Conservation (phyloP, 495 filamentous ascomycete genomes). For the Tirmania nivea region DNA sequence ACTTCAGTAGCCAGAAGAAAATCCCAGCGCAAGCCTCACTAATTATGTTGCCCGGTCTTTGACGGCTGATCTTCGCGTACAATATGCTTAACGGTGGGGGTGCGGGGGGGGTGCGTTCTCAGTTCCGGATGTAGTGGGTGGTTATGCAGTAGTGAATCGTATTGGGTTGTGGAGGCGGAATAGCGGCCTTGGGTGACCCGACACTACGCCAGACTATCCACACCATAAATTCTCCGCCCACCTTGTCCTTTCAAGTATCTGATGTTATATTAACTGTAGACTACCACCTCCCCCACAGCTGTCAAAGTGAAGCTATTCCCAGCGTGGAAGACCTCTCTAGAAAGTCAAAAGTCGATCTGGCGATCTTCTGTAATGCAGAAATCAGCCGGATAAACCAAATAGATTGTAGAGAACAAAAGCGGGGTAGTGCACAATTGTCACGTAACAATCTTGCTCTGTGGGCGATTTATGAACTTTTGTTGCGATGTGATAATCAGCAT, state of each 20-base stretch:
- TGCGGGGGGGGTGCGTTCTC: background rate
- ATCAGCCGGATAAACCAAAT: background rate
- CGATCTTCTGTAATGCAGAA: background rate
- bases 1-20: background rate
- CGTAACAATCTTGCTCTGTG: too few species aligned
- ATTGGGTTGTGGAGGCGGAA: background rate
- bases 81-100: background rate
- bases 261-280: background rate
- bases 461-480: too few species aligned
- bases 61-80: background rate
- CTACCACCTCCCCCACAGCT: background rate
- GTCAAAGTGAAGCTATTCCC: background rate
- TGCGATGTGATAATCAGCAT: background rate
- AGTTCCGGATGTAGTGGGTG: background rate
- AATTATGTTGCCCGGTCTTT: background rate
- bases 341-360: background rate
- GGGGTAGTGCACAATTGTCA: background rate
- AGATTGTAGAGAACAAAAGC: background rate
- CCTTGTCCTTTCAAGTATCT: background rate
- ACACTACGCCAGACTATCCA: background rate
- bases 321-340: background rate
- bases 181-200: background rate
- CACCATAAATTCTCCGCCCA: background rate
- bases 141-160: background rate
- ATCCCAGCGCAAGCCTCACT: background rate